Evolutionary conservation across 2,329 filamentous ascomycete species (phyloP).

Genomic region (Aaosphaeria pasadenensis): DNA sequence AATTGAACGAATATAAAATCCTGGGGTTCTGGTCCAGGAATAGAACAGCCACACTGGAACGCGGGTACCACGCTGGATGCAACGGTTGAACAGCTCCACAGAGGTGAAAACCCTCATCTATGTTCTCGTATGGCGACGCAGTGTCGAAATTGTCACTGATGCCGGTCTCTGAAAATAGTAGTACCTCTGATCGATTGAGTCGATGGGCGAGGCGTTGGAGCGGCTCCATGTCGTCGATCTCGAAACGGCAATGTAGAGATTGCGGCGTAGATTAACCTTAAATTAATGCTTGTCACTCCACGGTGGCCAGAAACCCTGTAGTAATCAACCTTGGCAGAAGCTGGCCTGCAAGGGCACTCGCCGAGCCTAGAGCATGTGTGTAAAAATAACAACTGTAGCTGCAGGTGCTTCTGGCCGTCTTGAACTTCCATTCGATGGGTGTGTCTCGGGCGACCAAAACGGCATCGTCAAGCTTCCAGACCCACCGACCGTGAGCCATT

Average conservation of each 20-base stretch:
- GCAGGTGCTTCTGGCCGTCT: background rate
- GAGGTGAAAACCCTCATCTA: slow-evolving; percentile 21
- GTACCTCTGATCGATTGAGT: slow-evolving; percentile 9
- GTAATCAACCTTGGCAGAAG: slow-evolving; percentile 26
- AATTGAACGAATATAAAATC: slow-evolving; percentile 28
- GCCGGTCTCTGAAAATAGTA: slow-evolving; percentile 27
- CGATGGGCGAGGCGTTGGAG: slow-evolving; percentile 15
- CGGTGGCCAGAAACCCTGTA: slow-evolving; percentile 16
- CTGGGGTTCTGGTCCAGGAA: slow-evolving; percentile 25
- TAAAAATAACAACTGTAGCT: slow-evolving; percentile 26
- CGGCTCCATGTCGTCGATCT: slow-evolving; percentile 31
- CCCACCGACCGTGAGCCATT: slow-evolving; percentile 11
- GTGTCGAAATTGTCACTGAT: slow-evolving; percentile 17
- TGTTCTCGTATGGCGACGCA: slow-evolving; percentile 20
- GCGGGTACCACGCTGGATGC: slow-evolving; percentile 9
- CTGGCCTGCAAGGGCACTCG: slow-evolving; percentile 26
- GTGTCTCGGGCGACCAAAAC: slow-evolving; percentile 2
- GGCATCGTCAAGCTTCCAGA: slow-evolving; percentile 21
- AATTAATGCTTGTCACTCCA: slow-evolving; percentile 39
- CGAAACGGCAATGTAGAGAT: slow-evolving; percentile 29
- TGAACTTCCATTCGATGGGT: too few species aligned
- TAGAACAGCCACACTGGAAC: slow-evolving; percentile 24
- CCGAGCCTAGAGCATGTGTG: slow-evolving; percentile 12
- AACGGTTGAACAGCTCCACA: slow-evolving; percentile 12
- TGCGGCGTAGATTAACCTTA: slow-evolving; percentile 39